Percentiles rank a stretch among this genome's conserved stretches.
phyloP scores from a whole-genome alignment of 768 basidiomycete genomes.

The Leccinellum albellum region DNA sequence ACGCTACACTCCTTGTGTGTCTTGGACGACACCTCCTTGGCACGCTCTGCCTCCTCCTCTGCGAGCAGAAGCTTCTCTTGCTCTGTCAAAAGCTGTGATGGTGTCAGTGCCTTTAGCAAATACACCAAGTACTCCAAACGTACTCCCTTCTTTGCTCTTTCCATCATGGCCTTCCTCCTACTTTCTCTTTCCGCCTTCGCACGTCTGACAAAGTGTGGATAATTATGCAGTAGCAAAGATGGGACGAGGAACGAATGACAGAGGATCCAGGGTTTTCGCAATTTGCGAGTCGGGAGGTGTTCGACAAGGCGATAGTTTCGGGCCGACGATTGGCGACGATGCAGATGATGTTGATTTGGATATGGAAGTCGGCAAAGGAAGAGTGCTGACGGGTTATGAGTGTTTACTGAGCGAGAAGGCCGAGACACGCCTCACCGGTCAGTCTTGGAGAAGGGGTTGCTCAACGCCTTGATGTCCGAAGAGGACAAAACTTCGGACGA shows the following conservation, averaged over 20 bases:
- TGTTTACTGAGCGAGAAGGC: conserved; percentile 39
- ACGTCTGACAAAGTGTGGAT: conserved; percentile 43
- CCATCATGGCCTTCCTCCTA: conserved; percentile 63
- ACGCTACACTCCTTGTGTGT: conserved; percentile 49
- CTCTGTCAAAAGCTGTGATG: conserved; percentile 51
- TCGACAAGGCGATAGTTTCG: conserved; percentile 26
- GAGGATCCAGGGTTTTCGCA: conserved; percentile 33
- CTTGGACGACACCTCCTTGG: conserved; percentile 26
- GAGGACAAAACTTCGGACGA: conserved; percentile 11
- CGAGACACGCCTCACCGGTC: conserved; percentile 58
- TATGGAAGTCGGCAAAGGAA: conserved; percentile 22
- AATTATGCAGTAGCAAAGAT: conserved; percentile 65
- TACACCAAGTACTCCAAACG: conserved; percentile 21
- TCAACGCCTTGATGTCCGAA: conserved; percentile 16
- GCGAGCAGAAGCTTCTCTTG: conserved; percentile 62
- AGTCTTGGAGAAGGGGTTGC: conserved; percentile 41
- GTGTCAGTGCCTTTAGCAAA: not conserved
- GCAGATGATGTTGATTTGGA: conserved; percentile 7
- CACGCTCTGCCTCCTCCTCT: conserved; percentile 44
- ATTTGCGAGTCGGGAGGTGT: conserved; percentile 30
- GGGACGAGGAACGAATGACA: conserved; percentile 62
- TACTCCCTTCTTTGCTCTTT: conserved; percentile 73
- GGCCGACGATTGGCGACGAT: conserved; percentile 9
- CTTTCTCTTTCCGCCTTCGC: conserved; percentile 75
- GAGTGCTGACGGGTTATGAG: conserved; percentile 65